These are phyloP conservation scores for Fusarium sp. DNA, from an alignment of 2,329 filamentous ascomycete genomes.

Conservation along the genomic window DNA sequence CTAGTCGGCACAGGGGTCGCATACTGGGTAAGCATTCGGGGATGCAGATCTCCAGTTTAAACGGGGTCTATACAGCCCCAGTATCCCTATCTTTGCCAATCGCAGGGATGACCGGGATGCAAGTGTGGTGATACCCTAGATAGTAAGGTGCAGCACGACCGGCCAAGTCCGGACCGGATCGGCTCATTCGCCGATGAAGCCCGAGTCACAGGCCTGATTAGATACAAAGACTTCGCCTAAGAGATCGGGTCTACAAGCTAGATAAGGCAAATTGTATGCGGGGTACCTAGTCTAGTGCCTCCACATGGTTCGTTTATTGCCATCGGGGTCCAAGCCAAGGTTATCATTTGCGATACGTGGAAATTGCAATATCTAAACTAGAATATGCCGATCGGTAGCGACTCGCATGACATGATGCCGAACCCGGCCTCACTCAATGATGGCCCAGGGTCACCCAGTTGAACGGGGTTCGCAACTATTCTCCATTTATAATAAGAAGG, in stretches of 20 bases:
- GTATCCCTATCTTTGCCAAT: not conserved
- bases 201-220: not conserved
- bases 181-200: not conserved
- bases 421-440: not conserved
- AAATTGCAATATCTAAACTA: not conserved
- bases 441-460: not conserved
- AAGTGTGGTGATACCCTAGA: not conserved
- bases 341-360: constrained; percentile 2
- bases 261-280: not conserved
- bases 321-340: not conserved
- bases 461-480: not conserved
- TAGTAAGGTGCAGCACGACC: not conserved
- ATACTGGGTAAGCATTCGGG: not conserved
- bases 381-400: not conserved
- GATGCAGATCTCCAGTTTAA: not conserved
- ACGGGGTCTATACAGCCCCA: not conserved
- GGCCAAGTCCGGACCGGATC: not conserved
- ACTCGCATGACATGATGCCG: not conserved
- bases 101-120: not conserved
- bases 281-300: not conserved
- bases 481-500: not conserved
- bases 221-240: not conserved
- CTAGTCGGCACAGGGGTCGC: not conserved
- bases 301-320: not conserved
- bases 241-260: not conserved